phyloP scores from a whole-genome alignment of 2,329 filamentous ascomycete genomes.

The Neonectria coccinea region DNA sequence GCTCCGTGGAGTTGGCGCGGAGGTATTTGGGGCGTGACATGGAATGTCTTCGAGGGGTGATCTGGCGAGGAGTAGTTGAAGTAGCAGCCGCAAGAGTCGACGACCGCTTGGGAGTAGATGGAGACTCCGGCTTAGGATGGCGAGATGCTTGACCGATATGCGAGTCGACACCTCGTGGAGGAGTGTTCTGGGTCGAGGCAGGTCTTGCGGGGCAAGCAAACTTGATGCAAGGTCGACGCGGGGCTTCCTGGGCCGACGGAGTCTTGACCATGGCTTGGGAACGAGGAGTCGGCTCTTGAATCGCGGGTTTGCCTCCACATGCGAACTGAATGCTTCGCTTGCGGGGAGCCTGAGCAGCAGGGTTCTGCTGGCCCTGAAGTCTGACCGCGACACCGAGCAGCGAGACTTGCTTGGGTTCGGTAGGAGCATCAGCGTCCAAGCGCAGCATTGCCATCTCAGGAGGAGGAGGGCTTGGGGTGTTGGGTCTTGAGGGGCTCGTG shows the following conservation, averaged over 20 bases:
- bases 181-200: conserved; percentile 54
- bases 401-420: conserved; percentile 44
- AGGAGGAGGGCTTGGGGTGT: conserved; percentile 88
- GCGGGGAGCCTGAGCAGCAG: conserved; percentile 57
- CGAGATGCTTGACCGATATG: conserved; percentile 21
- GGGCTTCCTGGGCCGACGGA: conserved; percentile 53
- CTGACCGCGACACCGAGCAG: conserved; percentile 41
- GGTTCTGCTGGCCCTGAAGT: conserved; percentile 55
- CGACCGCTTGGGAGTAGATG: conserved; percentile 49
- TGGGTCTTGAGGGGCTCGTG: conserved; percentile 89
- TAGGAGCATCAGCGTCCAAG: conserved; percentile 50
- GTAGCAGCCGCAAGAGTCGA: conserved; percentile 39
- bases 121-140: conserved; percentile 41
- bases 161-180: conserved; percentile 45
- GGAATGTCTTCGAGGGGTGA: conserved; percentile 40
- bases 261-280: conserved; percentile 50
- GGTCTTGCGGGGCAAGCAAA: conserved; percentile 77
- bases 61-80: conserved; percentile 41
- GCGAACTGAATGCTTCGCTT: conserved; percentile 95
- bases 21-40: conserved; percentile 59
- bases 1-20: conserved; percentile 62
- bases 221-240: conserved; percentile 74
- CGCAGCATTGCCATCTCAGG: conserved; percentile 66
- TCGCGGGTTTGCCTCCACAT: conserved; percentile 73
- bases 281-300: conserved; percentile 56